These are phyloP conservation scores for Komagataella ulmi DNA, from an alignment of 805 yeast genomes.

Conservation along the genomic window DNA sequence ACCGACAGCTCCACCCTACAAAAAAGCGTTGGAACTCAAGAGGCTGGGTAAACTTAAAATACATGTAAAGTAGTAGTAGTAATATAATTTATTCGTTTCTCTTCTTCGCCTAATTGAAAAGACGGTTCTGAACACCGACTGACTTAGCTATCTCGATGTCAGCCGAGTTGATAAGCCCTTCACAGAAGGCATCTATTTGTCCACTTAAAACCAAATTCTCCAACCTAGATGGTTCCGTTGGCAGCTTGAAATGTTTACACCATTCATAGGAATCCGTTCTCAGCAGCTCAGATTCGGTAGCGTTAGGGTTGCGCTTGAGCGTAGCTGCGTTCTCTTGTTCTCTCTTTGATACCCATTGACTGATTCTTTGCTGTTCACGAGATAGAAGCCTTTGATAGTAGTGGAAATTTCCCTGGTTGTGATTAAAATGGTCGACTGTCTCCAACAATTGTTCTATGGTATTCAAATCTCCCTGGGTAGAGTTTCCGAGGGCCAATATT, in stretches of 20 bases:
- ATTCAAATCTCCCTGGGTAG: slow-evolving; percentile 21
- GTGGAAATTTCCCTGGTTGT: slow-evolving; percentile 69
- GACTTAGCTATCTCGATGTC: slow-evolving; percentile 42
- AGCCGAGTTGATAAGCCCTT: slow-evolving; percentile 49
- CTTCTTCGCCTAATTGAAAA: background rate
- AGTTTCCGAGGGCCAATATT: slow-evolving; percentile 25
- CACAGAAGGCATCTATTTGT: slow-evolving; percentile 44
- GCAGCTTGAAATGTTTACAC: slow-evolving; percentile 51
- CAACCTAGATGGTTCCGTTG: slow-evolving; percentile 62
- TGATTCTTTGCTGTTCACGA: slow-evolving; percentile 55
- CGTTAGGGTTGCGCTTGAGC: slow-evolving; percentile 41
- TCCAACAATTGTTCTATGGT: slow-evolving; percentile 51
- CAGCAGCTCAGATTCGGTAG: slow-evolving; percentile 19
- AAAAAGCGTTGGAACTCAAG: slow-evolving; percentile 78
- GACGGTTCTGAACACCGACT: slow-evolving; percentile 6
- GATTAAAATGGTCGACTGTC: slow-evolving; percentile 62
- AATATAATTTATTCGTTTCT: background rate
- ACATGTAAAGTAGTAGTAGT: background rate
- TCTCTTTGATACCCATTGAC: slow-evolving; percentile 64
- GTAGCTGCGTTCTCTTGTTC: slow-evolving; percentile 52
- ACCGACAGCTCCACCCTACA: slow-evolving; percentile 97
- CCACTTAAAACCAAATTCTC: slow-evolving; percentile 59
- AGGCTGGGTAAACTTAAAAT: slow-evolving; percentile 18
- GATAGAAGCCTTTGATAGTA: slow-evolving; percentile 67
- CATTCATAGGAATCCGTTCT: slow-evolving; percentile 46